A percentile compares a stretch with the other conserved stretches of the same genome.
Evolutionary conservation across 495 filamentous ascomycete species (phyloP).

Genomic region (Rhizodiscina lignyota): DNA sequence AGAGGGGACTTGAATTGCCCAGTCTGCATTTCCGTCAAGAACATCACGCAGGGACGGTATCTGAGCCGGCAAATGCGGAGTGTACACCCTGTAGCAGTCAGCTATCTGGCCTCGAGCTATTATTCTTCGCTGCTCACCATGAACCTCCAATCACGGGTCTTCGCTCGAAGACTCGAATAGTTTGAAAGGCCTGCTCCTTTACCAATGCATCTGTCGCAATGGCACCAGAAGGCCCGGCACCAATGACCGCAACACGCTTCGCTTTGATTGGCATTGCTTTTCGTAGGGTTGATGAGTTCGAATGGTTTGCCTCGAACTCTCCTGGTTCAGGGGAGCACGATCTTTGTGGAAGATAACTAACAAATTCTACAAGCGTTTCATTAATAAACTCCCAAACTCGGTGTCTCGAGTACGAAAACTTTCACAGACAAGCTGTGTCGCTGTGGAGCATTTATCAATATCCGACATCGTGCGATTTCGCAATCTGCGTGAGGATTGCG

Average conservation of each 20-base stretch:
- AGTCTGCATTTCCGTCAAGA: constrained; percentile 28
- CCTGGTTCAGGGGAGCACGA: no score
- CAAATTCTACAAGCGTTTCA: no score
- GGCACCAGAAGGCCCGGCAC: constrained; percentile 39
- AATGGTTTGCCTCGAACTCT: no score
- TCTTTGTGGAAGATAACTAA: no score
- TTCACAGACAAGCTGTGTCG: no score
- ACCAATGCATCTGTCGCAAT: constrained; percentile 40
- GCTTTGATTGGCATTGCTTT: neutral
- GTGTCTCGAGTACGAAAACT: no score
- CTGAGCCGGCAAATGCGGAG: neutral
- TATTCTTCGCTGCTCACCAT: constrained; percentile 34
- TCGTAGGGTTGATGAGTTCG: no score
- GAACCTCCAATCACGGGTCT: constrained; percentile 39
- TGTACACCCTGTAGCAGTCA: neutral
- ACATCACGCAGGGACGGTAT: neutral
- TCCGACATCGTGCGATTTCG: no score
- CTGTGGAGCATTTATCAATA: no score
- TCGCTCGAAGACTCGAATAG: constrained; percentile 42
- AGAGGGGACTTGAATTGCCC: constrained; percentile 28
- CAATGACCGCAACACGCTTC: constrained; percentile 41
- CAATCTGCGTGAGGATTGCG: no score
- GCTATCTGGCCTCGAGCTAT: neutral
- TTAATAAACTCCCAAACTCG: no score
- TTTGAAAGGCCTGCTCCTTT: constrained; percentile 36